phyloP scores from a whole-genome alignment of 306 rosid genomes.

The Cucurbita pepo region DNA sequence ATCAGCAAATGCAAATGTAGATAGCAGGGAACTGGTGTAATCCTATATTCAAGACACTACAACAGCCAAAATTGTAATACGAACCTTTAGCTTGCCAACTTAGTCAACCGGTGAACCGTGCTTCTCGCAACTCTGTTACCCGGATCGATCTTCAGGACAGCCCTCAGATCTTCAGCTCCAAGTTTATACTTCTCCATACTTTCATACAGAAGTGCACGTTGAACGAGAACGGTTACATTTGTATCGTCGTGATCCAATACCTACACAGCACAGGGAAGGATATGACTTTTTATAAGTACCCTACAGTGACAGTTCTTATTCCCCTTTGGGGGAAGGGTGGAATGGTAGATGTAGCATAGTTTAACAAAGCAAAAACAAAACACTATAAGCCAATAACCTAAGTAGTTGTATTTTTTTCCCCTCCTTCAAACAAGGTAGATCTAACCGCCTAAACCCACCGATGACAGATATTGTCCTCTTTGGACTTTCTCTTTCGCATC shows the following conservation, averaged over 20 bases:
- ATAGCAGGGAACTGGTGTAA: background rate
- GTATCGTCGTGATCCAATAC: constrained; percentile 43
- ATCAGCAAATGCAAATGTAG: background rate
- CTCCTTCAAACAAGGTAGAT: background rate
- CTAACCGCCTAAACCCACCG: too few species aligned
- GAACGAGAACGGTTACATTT: constrained; percentile 73
- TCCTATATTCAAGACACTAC: background rate
- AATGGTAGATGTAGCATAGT: background rate
- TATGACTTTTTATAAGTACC: background rate
- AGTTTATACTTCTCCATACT: constrained; percentile 97
- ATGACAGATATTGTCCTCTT: too few species aligned
- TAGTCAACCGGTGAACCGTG: constrained; percentile 77
- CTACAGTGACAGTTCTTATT: background rate
- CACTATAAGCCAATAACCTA: background rate
- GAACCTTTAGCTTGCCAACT: constrained; percentile 54
- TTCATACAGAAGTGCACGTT: constrained; percentile 89
- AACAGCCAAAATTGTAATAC: background rate
- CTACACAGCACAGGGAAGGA: constrained; percentile 30
- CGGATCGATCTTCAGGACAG: constrained; percentile 82
- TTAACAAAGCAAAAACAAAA: background rate
- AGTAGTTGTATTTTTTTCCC: background rate
- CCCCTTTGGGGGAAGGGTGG: background rate
- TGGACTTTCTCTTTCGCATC: too few species aligned
- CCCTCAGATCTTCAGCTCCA: constrained; percentile 87
- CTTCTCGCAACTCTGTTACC: constrained; percentile 82